Percentiles rank a stretch among this genome's conserved stretches.
These are phyloP conservation scores for Picochlorum sp. DNA, from an alignment of 139 green algal species.

Conservation along the genomic window DNA sequence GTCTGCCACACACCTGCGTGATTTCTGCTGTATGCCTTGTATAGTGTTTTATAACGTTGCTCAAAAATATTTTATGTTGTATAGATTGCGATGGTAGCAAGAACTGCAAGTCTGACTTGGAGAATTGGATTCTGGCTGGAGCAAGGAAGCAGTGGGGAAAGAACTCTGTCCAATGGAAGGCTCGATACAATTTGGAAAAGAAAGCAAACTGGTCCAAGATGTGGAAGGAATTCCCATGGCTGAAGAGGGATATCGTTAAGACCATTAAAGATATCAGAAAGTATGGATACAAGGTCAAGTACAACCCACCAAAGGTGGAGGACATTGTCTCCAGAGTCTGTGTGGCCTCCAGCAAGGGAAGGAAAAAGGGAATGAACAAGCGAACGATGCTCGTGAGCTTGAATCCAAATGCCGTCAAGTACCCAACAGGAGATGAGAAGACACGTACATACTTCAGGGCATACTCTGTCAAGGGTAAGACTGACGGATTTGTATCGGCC, in stretches of 20 bases:
- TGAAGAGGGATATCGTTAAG: background rate
- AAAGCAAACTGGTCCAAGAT: background rate
- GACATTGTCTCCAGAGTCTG: background rate
- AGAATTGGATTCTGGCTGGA: background rate
- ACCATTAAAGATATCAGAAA: background rate
- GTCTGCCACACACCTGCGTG: background rate
- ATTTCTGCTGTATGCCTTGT: background rate
- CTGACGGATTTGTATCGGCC: background rate
- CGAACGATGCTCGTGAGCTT: background rate
- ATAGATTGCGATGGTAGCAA: background rate
- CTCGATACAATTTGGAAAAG: constrained; percentile 1
- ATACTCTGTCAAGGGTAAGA: background rate
- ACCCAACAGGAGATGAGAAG: background rate
- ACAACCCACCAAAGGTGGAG: constrained; percentile 1
- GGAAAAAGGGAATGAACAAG: constrained; percentile 3
- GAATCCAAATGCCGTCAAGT: background rate
- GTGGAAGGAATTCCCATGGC: background rate
- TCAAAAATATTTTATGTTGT: background rate
- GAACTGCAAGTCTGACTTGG: constrained; percentile 3
- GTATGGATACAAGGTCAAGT: constrained; percentile 1
- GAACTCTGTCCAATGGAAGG: background rate
- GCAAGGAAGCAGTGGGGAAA: constrained; percentile 4
- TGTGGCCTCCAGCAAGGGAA: background rate
- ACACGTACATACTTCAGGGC: background rate
- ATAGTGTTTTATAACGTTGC: background rate